Conservation (phyloP, 768 basidiomycete species). For the Hericium rajendrae region DNA sequence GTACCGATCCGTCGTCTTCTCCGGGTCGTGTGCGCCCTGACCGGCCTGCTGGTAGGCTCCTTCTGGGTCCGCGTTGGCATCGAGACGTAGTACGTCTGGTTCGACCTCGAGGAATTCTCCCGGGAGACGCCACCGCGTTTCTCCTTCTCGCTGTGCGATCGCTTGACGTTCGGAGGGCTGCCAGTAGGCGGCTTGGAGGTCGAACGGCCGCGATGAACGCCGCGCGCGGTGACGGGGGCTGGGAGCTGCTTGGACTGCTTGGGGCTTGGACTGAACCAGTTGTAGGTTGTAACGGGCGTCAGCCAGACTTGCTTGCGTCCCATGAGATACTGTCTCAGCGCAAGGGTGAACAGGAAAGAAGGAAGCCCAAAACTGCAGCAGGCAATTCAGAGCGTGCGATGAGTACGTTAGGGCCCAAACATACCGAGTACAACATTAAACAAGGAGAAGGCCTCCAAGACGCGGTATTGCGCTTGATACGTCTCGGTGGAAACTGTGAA, state of each 20-base stretch:
- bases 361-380: conserved; percentile 38
- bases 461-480: conserved; percentile 83
- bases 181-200: conserved; percentile 1
- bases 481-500: conserved; percentile 69
- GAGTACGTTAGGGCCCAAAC: conserved; percentile 16
- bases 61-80: background rate
- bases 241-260: conserved; percentile 30
- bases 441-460: conserved; percentile 70
- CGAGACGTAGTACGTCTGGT: conserved; percentile 11
- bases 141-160: conserved; percentile 9
- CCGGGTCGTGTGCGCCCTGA: conserved; percentile 1
- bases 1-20: conserved; percentile 13
- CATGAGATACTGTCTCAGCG: conserved; percentile 32
- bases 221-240: conserved; percentile 28
- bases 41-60: no score
- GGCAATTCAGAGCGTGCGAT: conserved; percentile 6
- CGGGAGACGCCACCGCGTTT: background rate
- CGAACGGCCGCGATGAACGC: conserved; percentile 10
- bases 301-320: conserved; percentile 53
- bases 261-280: conserved; percentile 47
- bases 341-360: conserved; percentile 35
- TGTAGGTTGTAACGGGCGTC: conserved; percentile 57
- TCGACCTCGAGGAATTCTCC: background rate
- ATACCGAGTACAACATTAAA: conserved; percentile 65
- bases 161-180: conserved; percentile 1